These are phyloP conservation scores for Cercospora berteroae DNA, from an alignment of 2,329 filamentous ascomycete species.

Conservation along the genomic window DNA sequence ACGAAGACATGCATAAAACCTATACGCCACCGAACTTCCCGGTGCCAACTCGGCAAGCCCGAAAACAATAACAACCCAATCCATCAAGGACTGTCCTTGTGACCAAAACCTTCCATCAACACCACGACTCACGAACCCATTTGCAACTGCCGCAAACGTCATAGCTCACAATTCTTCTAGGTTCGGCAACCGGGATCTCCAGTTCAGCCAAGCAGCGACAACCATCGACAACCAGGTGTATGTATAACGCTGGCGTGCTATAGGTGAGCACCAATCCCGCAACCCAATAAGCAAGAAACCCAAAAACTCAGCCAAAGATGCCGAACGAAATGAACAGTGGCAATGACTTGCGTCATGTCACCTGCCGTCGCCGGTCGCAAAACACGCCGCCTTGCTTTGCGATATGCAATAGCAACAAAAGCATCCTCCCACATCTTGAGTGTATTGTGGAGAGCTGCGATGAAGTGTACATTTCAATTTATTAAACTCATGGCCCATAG, in stretches of 20 bases:
- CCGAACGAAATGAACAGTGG: background rate
- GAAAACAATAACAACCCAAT: background rate
- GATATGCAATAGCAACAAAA: background rate
- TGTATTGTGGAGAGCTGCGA: too few relatives aligned
- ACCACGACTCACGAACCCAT: background rate
- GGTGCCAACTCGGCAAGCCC: background rate
- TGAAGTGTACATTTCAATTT: background rate
- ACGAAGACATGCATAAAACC: background rate
- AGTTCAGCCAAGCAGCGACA: background rate
- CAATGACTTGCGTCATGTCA: background rate
- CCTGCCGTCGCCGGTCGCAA: background rate
- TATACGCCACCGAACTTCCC: background rate
- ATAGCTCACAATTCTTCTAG: background rate
- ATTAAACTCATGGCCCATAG: background rate
- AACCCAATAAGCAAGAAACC: background rate
- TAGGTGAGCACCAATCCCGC: background rate
- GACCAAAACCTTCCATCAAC: background rate
- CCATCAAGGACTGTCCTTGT: background rate
- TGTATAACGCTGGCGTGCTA: background rate
- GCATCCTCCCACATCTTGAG: too few relatives aligned
- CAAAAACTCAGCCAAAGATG: background rate
- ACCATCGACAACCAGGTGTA: slow-evolving; percentile 3
- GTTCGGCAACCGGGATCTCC: background rate
- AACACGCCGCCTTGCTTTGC: background rate
- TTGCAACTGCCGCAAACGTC: background rate